These are phyloP conservation scores for Clitopilus passeckerianus DNA, from an alignment of 768 basidiomycete species.

Conservation along the genomic window DNA sequence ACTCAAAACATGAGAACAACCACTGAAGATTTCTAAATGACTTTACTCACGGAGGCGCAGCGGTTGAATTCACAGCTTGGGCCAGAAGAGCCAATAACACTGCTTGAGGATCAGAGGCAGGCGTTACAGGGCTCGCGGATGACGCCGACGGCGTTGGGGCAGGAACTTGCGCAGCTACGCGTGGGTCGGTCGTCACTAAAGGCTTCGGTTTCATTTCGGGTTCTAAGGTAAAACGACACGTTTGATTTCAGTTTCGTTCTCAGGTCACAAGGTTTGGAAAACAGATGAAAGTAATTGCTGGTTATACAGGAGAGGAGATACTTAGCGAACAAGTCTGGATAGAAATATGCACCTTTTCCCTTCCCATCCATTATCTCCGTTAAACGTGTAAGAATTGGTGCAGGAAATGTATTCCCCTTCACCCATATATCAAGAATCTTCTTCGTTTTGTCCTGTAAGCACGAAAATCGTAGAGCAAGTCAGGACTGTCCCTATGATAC, in stretches of 20 bases:
- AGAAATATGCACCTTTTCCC: constrained; percentile 86
- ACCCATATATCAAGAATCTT: constrained; percentile 98
- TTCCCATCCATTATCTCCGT: constrained; percentile 62
- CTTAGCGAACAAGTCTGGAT: constrained; percentile 73
- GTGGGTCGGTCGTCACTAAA: constrained; percentile 29
- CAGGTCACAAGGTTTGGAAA: constrained; percentile 38
- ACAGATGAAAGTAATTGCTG: constrained; percentile 46
- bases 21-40: not conserved
- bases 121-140: constrained; percentile 17
- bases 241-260: constrained; percentile 66
- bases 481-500: constrained; percentile 33
- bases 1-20: too few relatives aligned
- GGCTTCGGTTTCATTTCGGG: constrained; percentile 33
- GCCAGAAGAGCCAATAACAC: constrained; percentile 66
- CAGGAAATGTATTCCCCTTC: constrained; percentile 86
- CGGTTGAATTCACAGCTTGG: constrained; percentile 51
- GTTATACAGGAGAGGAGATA: constrained; percentile 68
- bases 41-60: constrained; percentile 33
- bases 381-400: constrained; percentile 68
- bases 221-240: constrained; percentile 62
- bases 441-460: constrained; percentile 87
- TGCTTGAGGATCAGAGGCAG: constrained; percentile 49
- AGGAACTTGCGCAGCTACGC: constrained; percentile 21
- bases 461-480: constrained; percentile 28
- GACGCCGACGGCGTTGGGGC: constrained; percentile 22